These are phyloP conservation scores for Lenzites betulinus DNA, from an alignment of 768 basidiomycete species.

Conservation along the genomic window DNA sequence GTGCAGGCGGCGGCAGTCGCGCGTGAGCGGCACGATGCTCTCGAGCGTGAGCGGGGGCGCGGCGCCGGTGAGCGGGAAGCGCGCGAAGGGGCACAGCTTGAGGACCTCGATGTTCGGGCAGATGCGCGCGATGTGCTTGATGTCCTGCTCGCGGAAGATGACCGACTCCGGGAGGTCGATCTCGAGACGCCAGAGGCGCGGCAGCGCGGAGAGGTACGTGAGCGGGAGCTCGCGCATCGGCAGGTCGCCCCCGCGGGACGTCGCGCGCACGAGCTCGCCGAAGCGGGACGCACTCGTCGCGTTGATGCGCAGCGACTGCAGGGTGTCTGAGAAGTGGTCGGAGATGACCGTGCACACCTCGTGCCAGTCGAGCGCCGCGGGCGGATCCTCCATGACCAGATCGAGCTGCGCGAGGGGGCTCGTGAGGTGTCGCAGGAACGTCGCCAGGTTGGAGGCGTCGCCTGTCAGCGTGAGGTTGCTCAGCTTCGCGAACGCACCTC, in stretches of 20 bases:
- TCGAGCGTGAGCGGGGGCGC: conserved; percentile 64
- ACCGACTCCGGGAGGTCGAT: conserved; percentile 80
- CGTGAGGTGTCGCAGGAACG: conserved; percentile 70
- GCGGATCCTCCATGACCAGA: conserved; percentile 78
- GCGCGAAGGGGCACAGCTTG: conserved; percentile 65
- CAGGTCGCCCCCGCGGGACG: conserved; percentile 61
- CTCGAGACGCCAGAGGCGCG: conserved; percentile 61
- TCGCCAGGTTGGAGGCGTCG: conserved; percentile 66
- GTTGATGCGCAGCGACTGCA: conserved; percentile 61
- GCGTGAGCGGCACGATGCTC: conserved; percentile 58
- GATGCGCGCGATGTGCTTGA: conserved; percentile 56
- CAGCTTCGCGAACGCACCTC: conserved; percentile 58
- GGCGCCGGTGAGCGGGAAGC: conserved; percentile 55
- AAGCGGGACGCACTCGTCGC: conserved; percentile 77
- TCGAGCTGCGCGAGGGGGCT: conserved; percentile 69
- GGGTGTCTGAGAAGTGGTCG: conserved; percentile 58
- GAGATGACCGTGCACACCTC: conserved; percentile 65
- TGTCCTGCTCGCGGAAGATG: conserved; percentile 61
- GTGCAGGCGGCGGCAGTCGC: conserved; percentile 60
- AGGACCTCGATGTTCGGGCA: conserved; percentile 73
- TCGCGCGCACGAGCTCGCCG: conserved; percentile 77
- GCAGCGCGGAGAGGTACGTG: conserved; percentile 55
- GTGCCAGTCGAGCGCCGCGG: conserved; percentile 73
- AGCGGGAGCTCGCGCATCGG: conserved; percentile 63
- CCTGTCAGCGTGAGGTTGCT: conserved; percentile 68